Evolutionary conservation across 495 filamentous ascomycete species (phyloP), one percentile per base, ranked within the genome.

Genomic region (Aspergillus ellipticus): DNA sequence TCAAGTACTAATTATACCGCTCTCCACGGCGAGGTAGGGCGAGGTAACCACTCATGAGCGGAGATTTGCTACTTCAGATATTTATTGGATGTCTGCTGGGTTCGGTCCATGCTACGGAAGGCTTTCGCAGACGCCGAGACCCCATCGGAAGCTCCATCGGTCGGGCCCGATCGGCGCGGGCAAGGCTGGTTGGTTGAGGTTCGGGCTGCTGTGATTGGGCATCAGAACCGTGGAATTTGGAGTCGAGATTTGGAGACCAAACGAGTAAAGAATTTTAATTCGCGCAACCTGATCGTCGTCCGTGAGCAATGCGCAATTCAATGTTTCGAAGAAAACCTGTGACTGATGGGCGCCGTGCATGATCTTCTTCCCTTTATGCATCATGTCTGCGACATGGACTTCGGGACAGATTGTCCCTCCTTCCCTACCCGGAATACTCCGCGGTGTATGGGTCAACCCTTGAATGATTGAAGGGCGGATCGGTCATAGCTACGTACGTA

Each of bases 111-210:
- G 35, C 35, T 39, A 39, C 35, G 35, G 35, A 39, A 39, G 35
- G n/a, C n/a, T 39, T n/a, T 39, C 35, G 35, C 13, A 13, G 7
- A 28, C 24, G 13, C 50, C n/a, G 54, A n/a, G n/a, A 35, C 50
- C 53, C 56, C 56, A 58, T 58, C 49, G 49, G 55, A 53, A 31
- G 33, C 50, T 53, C 55, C 49, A 58, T 58, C 56, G 56, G 56
- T 51, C 56, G 56, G 56, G n/a, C 43, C 56, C 56, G 56, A 58
- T 58, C 56, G 56, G 56, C 53, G 53, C 22, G 56, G 56, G 50
- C 45, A 48, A 48, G 24, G 22, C 22, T 28, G 45, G 6, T 42
- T 16, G 15, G 17, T n/a, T n/a, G n/a, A 20, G 39, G 19, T 50
- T 56, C 22, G 42, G 24, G 26, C 20, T 16, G n/a, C 28, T 42